Percentiles rank a stretch among this genome's conserved stretches.
These are phyloP conservation scores for Kwoniella botswanensis DNA, from an alignment of 768 basidiomycete genomes.

Conservation along the genomic window DNA sequence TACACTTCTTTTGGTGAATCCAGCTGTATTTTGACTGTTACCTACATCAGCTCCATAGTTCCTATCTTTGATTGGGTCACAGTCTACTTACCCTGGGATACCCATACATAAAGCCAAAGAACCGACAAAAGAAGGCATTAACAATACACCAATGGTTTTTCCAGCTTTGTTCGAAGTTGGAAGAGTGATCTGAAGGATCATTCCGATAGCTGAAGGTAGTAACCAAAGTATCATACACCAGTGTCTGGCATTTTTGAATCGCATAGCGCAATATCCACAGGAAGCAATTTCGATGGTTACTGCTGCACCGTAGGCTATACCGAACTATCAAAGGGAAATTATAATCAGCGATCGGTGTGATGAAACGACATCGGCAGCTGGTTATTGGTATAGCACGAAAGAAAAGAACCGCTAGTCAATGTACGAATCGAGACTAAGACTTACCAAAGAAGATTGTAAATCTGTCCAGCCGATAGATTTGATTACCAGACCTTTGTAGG, in stretches of 20 bases:
- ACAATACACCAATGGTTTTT: conserved; percentile 13
- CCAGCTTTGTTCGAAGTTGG: conserved; percentile 12
- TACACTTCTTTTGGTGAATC: conserved; percentile 12
- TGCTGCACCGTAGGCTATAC: conserved; percentile 15
- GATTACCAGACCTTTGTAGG: conserved; percentile 12
- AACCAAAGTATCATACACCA: conserved; percentile 10
- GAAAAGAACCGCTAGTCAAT: neutral
- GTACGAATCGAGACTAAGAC: neutral
- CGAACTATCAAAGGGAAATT: conserved; percentile 1
- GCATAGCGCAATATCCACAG: conserved; percentile 15
- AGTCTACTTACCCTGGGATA: conserved; percentile 4
- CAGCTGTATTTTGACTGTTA: conserved; percentile 13
- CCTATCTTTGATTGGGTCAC: too few relatives aligned
- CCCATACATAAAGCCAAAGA: conserved; percentile 19
- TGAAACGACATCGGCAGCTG: too few relatives aligned
- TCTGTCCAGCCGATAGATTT: conserved; percentile 15
- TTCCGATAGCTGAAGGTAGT: conserved; percentile 14
- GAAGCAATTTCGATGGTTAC: conserved; percentile 18
- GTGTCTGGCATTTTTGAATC: conserved; percentile 16
- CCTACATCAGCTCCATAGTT: neutral
- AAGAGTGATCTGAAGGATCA: conserved; percentile 15
- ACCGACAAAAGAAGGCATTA: conserved; percentile 20
- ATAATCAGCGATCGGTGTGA: neutral
- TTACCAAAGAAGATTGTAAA: conserved; percentile 10
- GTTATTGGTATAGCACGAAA: neutral